phyloP scores from a whole-genome alignment of 2,329 filamentous ascomycete genomes.

The Fusarium citri region DNA sequence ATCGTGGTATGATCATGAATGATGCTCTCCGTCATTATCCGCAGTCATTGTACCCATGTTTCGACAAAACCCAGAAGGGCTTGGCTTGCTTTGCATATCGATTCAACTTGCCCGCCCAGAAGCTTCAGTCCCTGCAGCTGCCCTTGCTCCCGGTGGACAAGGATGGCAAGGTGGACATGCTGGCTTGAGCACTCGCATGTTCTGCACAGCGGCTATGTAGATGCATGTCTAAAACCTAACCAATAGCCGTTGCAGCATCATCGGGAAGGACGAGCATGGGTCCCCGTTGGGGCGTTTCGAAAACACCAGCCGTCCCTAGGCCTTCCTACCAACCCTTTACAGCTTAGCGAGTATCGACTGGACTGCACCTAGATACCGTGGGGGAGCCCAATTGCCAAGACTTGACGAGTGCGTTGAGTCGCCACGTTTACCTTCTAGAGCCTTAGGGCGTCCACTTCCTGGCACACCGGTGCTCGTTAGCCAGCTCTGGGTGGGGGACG shows the following conservation, averaged over 20 bases:
- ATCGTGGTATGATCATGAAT: constrained; percentile 39
- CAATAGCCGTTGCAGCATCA: constrained; percentile 47
- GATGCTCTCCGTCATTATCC: constrained; percentile 41
- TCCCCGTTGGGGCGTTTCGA: constrained; percentile 49
- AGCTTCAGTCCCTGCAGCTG: constrained; percentile 50
- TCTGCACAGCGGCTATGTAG: constrained; percentile 58
- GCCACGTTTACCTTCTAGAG: constrained; percentile 43
- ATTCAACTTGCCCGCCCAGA: constrained; percentile 35
- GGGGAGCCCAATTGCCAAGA: constrained; percentile 40
- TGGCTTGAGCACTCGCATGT: constrained; percentile 57
- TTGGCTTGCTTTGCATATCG: constrained; percentile 38
- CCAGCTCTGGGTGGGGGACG: constrained; percentile 40
- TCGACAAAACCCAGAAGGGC: constrained; percentile 39
- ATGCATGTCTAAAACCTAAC: constrained; percentile 50
- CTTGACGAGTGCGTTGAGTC: constrained; percentile 33
- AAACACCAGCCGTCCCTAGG: constrained; percentile 39
- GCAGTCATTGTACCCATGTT: constrained; percentile 38
- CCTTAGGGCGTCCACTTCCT: constrained; percentile 35
- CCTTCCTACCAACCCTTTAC: constrained; percentile 35
- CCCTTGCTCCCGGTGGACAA: constrained; percentile 36
- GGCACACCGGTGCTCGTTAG: constrained; percentile 45
- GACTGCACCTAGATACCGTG: constrained; percentile 32
- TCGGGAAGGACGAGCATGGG: constrained; percentile 45
- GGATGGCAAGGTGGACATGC: constrained; percentile 44
- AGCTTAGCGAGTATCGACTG: constrained; percentile 36